Percentiles rank a stretch among this genome's conserved stretches.
These are phyloP conservation scores for Aeschynomene evenia DNA, from an alignment of 306 rosid species.

Conservation along the genomic window DNA sequence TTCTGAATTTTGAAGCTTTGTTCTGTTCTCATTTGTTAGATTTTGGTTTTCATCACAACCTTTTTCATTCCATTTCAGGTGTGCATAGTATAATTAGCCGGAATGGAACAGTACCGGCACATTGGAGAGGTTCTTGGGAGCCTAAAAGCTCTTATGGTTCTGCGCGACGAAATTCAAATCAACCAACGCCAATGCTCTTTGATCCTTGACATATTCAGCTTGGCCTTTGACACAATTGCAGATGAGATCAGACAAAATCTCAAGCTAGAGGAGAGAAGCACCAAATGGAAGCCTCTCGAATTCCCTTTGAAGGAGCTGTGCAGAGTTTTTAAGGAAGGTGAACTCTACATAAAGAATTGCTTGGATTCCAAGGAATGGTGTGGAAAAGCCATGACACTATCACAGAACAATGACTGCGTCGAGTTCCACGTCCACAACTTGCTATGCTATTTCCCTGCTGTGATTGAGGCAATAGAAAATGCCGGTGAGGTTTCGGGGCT, in stretches of 20 bases:
- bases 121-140: constrained; percentile 95
- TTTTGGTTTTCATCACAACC: neutral
- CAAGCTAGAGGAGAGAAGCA: constrained; percentile 65
- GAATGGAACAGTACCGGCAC: constrained; percentile 98
- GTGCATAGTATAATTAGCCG: neutral
- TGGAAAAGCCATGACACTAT: constrained; percentile 62
- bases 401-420: constrained; percentile 63
- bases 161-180: constrained; percentile 76
- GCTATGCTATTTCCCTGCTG: constrained; percentile 68
- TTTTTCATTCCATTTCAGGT: neutral
- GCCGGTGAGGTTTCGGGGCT: constrained; percentile 74
- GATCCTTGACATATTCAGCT: constrained; percentile 54
- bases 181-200: constrained; percentile 68
- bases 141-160: constrained; percentile 75
- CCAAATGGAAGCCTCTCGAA: constrained; percentile 86
- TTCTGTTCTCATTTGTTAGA: neutral
- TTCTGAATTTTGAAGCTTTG: neutral
- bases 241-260: constrained; percentile 73
- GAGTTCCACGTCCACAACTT: constrained; percentile 85
- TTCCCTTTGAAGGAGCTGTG: constrained; percentile 68
- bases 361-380: constrained; percentile 75
- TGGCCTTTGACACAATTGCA: constrained; percentile 76
- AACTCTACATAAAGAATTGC: constrained; percentile 66
- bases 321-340: constrained; percentile 79
- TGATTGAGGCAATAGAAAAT: constrained; percentile 75